Evolutionary conservation across 805 yeast species (phyloP).

Genomic region (Kluyveromyces lactis): DNA sequence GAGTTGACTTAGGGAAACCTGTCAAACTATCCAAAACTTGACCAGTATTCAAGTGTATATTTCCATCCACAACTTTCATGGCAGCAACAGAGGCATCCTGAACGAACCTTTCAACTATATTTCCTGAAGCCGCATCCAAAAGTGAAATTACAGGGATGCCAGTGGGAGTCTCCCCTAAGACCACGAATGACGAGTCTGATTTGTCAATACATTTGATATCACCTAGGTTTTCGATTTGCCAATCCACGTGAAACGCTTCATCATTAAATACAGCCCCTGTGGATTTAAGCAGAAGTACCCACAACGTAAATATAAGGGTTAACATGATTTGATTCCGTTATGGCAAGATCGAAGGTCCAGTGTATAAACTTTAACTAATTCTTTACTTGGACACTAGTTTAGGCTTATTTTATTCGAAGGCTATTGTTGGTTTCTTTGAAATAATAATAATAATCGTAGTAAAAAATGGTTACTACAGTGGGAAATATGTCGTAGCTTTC

Average conservation of each 20-base stretch:
- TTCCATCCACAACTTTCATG: slow-evolving; percentile 1
- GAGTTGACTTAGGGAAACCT: slow-evolving; percentile 3
- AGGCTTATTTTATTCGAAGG: too few relatives aligned
- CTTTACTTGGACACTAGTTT: too few relatives aligned
- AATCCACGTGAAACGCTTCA: slow-evolving; percentile 48
- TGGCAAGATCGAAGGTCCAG: too few relatives aligned
- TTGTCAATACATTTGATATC: slow-evolving; percentile 23
- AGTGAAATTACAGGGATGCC: slow-evolving; percentile 26
- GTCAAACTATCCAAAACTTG: slow-evolving; percentile 15
- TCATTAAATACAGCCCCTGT: slow-evolving; percentile 35
- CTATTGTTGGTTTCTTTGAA: too few relatives aligned
- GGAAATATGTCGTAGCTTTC: too few relatives aligned
- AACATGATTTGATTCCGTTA: too few relatives aligned
- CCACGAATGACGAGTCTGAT: slow-evolving; percentile 13
- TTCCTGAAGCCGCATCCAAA: slow-evolving; percentile 29
- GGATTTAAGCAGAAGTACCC: not conserved
- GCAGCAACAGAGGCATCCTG: not conserved
- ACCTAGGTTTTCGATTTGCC: slow-evolving; percentile 44
- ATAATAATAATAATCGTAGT: too few relatives aligned
- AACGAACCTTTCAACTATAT: not conserved
- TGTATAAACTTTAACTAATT: too few relatives aligned
- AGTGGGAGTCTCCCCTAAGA: slow-evolving; percentile 21
- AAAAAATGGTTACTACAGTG: too few relatives aligned
- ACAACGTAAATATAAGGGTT: not conserved
- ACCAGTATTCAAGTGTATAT: slow-evolving; percentile 4